Evolutionary conservation across 306 rosid species (phyloP).

Genomic region (Corylus americana): DNA sequence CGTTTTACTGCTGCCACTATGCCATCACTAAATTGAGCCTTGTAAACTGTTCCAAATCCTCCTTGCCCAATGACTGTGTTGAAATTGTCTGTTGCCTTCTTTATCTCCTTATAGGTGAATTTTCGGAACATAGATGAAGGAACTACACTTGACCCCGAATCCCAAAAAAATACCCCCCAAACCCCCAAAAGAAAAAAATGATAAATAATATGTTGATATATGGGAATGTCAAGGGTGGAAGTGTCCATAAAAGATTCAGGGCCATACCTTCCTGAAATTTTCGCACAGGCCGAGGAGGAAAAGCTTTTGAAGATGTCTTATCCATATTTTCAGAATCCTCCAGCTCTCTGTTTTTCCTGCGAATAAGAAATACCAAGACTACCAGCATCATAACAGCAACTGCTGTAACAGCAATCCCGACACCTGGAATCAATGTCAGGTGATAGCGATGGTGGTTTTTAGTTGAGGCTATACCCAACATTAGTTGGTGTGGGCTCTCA

Average conservation of each 20-base stretch:
- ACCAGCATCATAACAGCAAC: constrained; percentile 64
- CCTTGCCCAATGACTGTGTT: constrained; percentile 84
- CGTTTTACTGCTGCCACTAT: constrained; percentile 77
- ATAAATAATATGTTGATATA: not conserved
- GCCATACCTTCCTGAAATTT: constrained; percentile 84
- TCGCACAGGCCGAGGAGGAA: constrained; percentile 47
- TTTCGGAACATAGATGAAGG: constrained; percentile 73
- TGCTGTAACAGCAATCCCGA: constrained; percentile 80
- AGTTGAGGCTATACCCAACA: constrained; percentile 45
- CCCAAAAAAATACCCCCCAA: constrained; percentile 3
- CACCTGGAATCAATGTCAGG: constrained; percentile 67
- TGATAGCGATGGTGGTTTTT: constrained; percentile 62
- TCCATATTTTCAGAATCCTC: constrained; percentile 52
- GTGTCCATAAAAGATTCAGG: constrained; percentile 10
- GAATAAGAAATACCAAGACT: constrained; percentile 80
- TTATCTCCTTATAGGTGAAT: constrained; percentile 86
- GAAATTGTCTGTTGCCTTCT: constrained; percentile 81
- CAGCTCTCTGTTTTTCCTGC: constrained; percentile 75
- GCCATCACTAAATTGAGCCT: constrained; percentile 80
- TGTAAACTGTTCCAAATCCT: constrained; percentile 94
- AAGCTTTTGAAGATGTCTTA: constrained; percentile 53
- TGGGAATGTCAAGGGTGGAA: constrained; percentile 20
- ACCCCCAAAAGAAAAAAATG: constrained; percentile 21
- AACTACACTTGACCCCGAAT: constrained; percentile 49
- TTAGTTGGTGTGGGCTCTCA: constrained; percentile 64